These are phyloP conservation scores for Pythium inflatum DNA, from an alignment of 352 stramenopile genomes.

Conservation along the genomic window DNA sequence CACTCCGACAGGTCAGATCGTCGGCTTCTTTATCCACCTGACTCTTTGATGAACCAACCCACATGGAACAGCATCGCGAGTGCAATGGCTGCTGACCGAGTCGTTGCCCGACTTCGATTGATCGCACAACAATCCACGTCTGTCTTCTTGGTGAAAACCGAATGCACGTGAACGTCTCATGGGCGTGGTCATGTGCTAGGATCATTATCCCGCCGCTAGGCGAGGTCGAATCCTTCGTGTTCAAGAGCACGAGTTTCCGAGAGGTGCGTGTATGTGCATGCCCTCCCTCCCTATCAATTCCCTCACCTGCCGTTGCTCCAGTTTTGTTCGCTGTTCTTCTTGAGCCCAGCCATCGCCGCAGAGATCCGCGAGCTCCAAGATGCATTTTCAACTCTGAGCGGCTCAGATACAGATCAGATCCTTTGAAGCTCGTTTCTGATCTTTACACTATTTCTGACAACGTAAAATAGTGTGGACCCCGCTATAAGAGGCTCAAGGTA, in stretches of 20 bases:
- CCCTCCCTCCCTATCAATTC: background rate
- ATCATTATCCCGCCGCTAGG: constrained; percentile 51
- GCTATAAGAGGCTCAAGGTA: background rate
- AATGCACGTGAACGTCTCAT: constrained; percentile 1
- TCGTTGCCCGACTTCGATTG: constrained; percentile 53
- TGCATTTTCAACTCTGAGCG: constrained; percentile 45
- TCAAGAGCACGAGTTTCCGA: constrained; percentile 60
- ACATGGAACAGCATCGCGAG: constrained; percentile 45
- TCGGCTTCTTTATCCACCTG: background rate
- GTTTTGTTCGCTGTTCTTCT: constrained; percentile 62
- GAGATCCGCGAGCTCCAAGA: constrained; percentile 49
- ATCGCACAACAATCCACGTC: constrained; percentile 57
- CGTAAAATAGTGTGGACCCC: background rate
- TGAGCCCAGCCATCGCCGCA: constrained; percentile 39
- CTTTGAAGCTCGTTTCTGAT: background rate
- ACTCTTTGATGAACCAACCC: no score
- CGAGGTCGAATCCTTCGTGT: constrained; percentile 55
- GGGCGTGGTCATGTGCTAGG: constrained; percentile 28
- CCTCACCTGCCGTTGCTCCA: constrained; percentile 7
- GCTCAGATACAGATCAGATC: constrained; percentile 13
- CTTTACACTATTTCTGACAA: background rate
- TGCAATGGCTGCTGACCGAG: constrained; percentile 47
- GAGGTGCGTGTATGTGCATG: constrained; percentile 39
- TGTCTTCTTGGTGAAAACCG: no score
- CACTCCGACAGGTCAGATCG: constrained; percentile 45